Base-by-base conservation (phyloP, 179 eudicot genomes). In the Patellifolia procumbens region DNA sequence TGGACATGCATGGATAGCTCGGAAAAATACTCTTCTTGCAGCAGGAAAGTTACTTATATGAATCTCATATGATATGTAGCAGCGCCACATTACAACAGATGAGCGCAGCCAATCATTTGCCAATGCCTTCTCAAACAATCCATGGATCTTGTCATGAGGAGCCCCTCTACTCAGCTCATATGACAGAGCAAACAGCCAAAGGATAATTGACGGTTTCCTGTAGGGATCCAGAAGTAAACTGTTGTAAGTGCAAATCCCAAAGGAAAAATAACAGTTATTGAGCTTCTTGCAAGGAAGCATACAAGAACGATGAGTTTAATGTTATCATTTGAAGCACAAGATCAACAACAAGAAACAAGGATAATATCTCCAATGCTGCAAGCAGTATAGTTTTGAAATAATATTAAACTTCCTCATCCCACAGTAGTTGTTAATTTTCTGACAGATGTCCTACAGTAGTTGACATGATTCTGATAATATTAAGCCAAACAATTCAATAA, bases 1-100 rank as follows among this genome's bases (percentile, higher is more conserved):
- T 68, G 98, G 98, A 81, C 99, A 95, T 64, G 99, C 88, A 83
- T 95, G 98, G 67, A 95, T 89, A 79, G 99, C 99, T 13, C 99
- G 93, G 73, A 93, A 95, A 85, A 90, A 91, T 63, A 90, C 83
- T 84, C 97, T 81, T 83, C 89, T 93, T 55, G 99, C 92, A 60
- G 95, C 89, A 78, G 89, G 72, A 31, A 86, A 68, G 72, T 95
- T 82, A 64, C 86, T 80, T 42, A 82, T 76, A 69, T 89, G 81
- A 29, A 85, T 80, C 84, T 91, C 97, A 84, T 84, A 95, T 45
- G 91, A 91, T 64, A 95, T 86, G 78, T 91, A 95, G 78, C 85
- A 93, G 31, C 98, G 95, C 99, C 99, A 95, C 32, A 95, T 80
- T 60, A 93, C 34, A 45, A 85, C 92, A 39, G 90, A 87, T 72